phyloP scores from a whole-genome alignment of 805 yeast genomes.

The Schwanniomyces polymorphus region DNA sequence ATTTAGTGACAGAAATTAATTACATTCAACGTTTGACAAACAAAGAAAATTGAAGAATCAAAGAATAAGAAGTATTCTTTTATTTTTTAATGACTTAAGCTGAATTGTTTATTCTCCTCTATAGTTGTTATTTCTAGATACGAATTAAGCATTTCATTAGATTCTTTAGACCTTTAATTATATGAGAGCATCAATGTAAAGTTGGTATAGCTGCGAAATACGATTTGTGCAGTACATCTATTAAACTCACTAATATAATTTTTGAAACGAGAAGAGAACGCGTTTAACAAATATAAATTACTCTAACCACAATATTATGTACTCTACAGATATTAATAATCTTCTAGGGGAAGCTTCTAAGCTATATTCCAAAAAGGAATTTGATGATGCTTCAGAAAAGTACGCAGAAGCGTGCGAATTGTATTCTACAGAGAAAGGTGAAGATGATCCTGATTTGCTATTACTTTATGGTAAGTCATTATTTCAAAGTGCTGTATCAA shows the following conservation, averaged over 20 bases:
- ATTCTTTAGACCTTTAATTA: too few relatives aligned
- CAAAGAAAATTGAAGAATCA: too few relatives aligned
- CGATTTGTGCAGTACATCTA: too few relatives aligned
- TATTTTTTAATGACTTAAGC: too few relatives aligned
- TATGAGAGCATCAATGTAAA: too few relatives aligned
- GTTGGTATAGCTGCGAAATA: too few relatives aligned
- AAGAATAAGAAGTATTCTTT: too few relatives aligned
- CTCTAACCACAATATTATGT: constrained; percentile 8
- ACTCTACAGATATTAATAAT: constrained; percentile 43
- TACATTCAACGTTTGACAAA: too few relatives aligned
- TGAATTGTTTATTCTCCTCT: too few relatives aligned
- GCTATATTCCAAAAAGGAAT: constrained; percentile 62
- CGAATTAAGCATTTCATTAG: too few relatives aligned
- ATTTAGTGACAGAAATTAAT: too few relatives aligned
- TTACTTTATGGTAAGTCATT: constrained; percentile 77
- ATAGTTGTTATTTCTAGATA: too few relatives aligned
- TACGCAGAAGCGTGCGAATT: constrained; percentile 74
- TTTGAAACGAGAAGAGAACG: neutral
- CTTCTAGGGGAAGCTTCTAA: constrained; percentile 63
- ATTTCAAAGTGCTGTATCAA: constrained; percentile 72
- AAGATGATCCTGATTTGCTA: constrained; percentile 74
- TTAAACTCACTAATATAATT: neutral
- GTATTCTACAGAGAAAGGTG: constrained; percentile 47
- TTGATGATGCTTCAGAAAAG: constrained; percentile 64
- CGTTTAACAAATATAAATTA: neutral